phyloP scores from a whole-genome alignment of 2,329 filamentous ascomycete species.

The Colletotrichum sp. region DNA sequence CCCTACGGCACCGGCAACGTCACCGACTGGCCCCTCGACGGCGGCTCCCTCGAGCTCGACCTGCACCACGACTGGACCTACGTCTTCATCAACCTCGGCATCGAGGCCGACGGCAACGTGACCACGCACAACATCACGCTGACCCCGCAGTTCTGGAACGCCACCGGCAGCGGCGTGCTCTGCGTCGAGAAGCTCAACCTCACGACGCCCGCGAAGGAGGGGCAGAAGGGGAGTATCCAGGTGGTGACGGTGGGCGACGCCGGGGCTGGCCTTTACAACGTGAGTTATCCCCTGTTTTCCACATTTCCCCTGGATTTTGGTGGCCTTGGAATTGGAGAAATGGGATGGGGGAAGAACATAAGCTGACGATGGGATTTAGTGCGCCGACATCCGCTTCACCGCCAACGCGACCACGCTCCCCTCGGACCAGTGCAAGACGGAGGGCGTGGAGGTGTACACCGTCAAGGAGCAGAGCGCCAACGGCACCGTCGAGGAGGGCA shows the following conservation, averaged over 20 bases:
- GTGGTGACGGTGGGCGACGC: conserved; percentile 67
- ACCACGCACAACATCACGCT: conserved; percentile 74
- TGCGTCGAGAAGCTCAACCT: conserved; percentile 67
- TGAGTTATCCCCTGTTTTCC: conserved; percentile 32
- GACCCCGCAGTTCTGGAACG: conserved; percentile 63
- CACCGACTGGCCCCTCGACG: conserved; percentile 59
- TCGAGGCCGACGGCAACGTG: conserved; percentile 48
- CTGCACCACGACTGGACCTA: conserved; percentile 59
- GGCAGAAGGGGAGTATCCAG: conserved; percentile 70
- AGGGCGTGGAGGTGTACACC: conserved; percentile 48
- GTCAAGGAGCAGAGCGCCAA: conserved; percentile 34
- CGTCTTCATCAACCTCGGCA: conserved; percentile 58
- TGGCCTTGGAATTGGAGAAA: fast-evolving
- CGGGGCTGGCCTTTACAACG: conserved; percentile 70
- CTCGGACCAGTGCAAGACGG: conserved; percentile 61
- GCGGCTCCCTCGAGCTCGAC: conserved; percentile 52
- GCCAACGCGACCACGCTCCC: conserved; percentile 50
- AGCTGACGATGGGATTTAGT: conserved; percentile 50
- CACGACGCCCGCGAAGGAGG: conserved; percentile 60
- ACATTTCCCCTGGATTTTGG: too few species aligned
- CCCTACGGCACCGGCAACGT: conserved; percentile 47
- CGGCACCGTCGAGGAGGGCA: conserved; percentile 12
- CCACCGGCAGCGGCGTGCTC: conserved; percentile 65
- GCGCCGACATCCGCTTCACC: conserved; percentile 75
- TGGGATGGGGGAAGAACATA: too few species aligned